These are phyloP conservation scores for Cylindrodendrum hubeiense DNA, from an alignment of 2,329 filamentous ascomycete genomes.

Conservation along the genomic window DNA sequence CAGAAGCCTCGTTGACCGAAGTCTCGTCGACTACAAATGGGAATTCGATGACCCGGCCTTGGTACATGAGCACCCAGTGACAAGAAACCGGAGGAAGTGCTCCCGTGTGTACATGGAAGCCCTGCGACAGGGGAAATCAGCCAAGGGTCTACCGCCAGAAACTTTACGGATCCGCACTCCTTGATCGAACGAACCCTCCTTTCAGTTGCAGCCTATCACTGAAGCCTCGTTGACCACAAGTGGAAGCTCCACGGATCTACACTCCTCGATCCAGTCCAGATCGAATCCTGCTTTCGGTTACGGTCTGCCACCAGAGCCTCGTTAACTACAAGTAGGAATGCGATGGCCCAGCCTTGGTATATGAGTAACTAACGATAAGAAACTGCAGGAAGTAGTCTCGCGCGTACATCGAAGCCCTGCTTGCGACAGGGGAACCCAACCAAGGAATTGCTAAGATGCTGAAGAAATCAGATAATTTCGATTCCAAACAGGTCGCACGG, in stretches of 20 bases:
- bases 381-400: slow-evolving; percentile 50
- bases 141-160: too few relatives aligned
- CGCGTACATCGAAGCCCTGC: slow-evolving; percentile 47
- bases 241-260: too few relatives aligned
- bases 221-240: too few relatives aligned
- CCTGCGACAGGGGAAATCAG: slow-evolving; percentile 16
- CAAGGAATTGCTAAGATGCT: slow-evolving; percentile 39
- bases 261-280: too few relatives aligned
- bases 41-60: slow-evolving; percentile 48
- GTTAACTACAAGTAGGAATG: slow-evolving; percentile 55
- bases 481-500: slow-evolving; percentile 43
- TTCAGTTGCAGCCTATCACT: too few relatives aligned
- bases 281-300: slow-evolving; percentile 62
- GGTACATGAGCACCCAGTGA: slow-evolving; percentile 48
- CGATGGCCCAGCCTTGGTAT: slow-evolving; percentile 45
- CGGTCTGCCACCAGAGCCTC: slow-evolving; percentile 48
- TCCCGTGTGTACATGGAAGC: slow-evolving; percentile 48
- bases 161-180: too few relatives aligned
- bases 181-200: too few relatives aligned
- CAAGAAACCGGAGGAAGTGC: slow-evolving; percentile 49
- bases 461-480: slow-evolving; percentile 48
- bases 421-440: slow-evolving; percentile 14
- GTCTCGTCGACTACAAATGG: slow-evolving; percentile 55
- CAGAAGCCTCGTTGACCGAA: slow-evolving; percentile 47
- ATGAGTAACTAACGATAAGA: slow-evolving; percentile 44